A percentile compares a stretch with the other conserved stretches of the same genome.
These are phyloP conservation scores for Pseudocercospora cruenta DNA, from an alignment of 2,329 filamentous ascomycete species.

Conservation along the genomic window DNA sequence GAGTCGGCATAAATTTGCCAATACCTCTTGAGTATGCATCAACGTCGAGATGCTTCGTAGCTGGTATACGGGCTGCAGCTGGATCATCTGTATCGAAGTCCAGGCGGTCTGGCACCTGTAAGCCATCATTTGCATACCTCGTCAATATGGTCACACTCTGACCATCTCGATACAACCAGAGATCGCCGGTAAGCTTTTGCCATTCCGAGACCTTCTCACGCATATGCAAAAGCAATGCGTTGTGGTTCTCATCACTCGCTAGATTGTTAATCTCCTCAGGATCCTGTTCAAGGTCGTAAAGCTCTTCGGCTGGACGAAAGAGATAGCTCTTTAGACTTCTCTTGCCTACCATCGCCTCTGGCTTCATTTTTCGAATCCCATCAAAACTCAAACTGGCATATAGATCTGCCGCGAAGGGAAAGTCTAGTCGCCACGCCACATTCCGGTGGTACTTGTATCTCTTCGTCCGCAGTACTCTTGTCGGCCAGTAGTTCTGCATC, in stretches of 20 bases:
- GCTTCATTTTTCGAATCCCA: constrained; percentile 46
- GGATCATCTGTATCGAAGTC: constrained; percentile 32
- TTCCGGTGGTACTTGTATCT: constrained; percentile 58
- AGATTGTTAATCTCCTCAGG: constrained; percentile 53
- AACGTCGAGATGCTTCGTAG: constrained; percentile 16
- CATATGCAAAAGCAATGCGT: constrained; percentile 39
- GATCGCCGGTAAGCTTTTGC: constrained; percentile 41
- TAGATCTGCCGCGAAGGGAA: constrained; percentile 34
- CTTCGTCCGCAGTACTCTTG: constrained; percentile 49
- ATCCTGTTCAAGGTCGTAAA: constrained; percentile 53
- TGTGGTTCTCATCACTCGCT: constrained; percentile 40
- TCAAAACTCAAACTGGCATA: constrained; percentile 52
- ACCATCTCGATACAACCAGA: constrained; percentile 41
- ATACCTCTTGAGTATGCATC: constrained; percentile 19
- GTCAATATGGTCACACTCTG: constrained; percentile 24
- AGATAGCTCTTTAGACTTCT: constrained; percentile 50
- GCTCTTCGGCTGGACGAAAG: constrained; percentile 49
- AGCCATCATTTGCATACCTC: constrained; percentile 26
- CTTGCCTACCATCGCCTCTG: constrained; percentile 44
- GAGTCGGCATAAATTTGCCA: constrained; percentile 8
- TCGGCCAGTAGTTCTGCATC: constrained; percentile 56
- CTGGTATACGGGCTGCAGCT: not conserved
- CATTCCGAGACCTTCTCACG: constrained; percentile 40
- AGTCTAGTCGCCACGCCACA: constrained; percentile 45
- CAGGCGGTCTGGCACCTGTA: constrained; percentile 31